Base-by-base conservation (phyloP, 192 early-diverging fungal species). In the Cladochytrium replicatum region DNA sequence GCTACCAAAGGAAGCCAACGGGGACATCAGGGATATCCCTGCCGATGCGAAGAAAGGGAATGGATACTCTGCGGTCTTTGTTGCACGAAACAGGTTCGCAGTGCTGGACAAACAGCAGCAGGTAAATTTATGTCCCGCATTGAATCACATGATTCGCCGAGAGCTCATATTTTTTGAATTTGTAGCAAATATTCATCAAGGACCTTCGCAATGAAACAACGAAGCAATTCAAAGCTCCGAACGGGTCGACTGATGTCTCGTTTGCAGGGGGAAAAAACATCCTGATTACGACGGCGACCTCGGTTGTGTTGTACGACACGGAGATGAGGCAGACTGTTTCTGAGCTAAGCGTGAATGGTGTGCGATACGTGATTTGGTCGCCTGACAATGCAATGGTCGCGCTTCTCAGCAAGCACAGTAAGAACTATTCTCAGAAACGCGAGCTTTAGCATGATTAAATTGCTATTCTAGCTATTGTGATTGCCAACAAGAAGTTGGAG, bases 81-180 rank as follows among this genome's bases (percentile, higher is more conserved):
- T 93, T 44, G 90, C 89, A 19, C 87, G 96, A 52, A 99, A 99
- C 58, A 81, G 96, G 19, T 96, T 94, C 75, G 96, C 93, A 9
- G 93, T 97, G 4, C 68, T 97, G 34, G 91, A 96, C 61, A 91
- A 89, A 55, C 64, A 72, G 6, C n/a, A n/a, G n/a, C n/a, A n/a
- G n/a, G n/a, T n/a, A n/a, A n/a, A n/a, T n/a, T n/a, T n/a, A n/a
- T n/a, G n/a, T n/a, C n/a, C n/a, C n/a, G n/a, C n/a, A n/a, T n/a
- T n/a, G n/a, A n/a, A n/a, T n/a, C n/a, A n/a, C n/a, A n/a, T n/a
- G n/a, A n/a, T n/a, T n/a, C n/a, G n/a, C n/a, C n/a, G n/a, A n/a
- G n/a, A n/a, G n/a, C n/a, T n/a, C n/a, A n/a, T n/a, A n/a, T n/a
- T n/a, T n/a, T n/a, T n/a, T n/a, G n/a, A n/a, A n/a, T n/a, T 28